A percentile compares a stretch with the other conserved stretches of the same genome.
Evolutionary conservation across 73 alveolate genomes (phyloP).

Genomic region (Paramecium biaurelia): DNA sequence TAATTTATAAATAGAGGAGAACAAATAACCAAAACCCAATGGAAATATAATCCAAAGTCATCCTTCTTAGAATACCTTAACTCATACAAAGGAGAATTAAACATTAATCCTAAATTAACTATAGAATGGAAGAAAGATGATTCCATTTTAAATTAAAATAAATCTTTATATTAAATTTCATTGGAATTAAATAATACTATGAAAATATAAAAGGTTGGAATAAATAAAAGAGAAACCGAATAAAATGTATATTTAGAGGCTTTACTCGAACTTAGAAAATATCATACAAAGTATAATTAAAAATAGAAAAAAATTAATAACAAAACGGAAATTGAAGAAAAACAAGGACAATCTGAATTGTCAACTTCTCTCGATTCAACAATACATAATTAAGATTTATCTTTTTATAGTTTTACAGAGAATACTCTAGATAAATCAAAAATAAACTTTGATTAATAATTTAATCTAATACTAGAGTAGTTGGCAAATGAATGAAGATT

Average conservation of each 20-base stretch:
- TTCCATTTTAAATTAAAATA: background rate
- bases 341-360: background rate
- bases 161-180: background rate
- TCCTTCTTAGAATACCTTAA: background rate
- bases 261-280: background rate
- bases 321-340: background rate
- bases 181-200: background rate
- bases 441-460: background rate
- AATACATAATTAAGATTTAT: background rate
- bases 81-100: background rate
- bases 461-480: background rate
- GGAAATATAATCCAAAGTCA: conserved; percentile 11
- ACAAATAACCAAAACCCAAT: background rate
- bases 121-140: background rate
- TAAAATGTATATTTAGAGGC: background rate
- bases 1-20: background rate
- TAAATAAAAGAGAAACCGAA: background rate
- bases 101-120: background rate
- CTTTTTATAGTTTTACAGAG: background rate
- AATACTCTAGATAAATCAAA: background rate
- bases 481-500: background rate
- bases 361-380: background rate
- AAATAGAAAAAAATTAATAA: background rate
- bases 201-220: background rate
- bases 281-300: background rate